Evolutionary conservation across 345 rosid species (phyloP), one percentile per base, ranked within the genome.

Genomic region (Trapa bicornis): DNA sequence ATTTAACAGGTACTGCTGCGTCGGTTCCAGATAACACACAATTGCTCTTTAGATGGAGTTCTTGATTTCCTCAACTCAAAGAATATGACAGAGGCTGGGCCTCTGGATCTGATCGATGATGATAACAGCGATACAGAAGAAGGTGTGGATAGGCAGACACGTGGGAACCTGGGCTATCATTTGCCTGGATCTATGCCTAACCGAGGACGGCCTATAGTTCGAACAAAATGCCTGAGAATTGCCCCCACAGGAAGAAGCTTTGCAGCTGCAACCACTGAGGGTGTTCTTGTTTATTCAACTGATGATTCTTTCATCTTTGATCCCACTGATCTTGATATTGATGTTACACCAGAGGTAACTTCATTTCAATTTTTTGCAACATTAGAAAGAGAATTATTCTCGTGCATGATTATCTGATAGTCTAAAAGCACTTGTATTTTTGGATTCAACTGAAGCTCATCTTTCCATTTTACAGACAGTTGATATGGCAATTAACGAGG

Each of bases 11-110:
- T 94, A 73, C 78, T 94, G 69, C 77, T 94, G 73, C 91, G 86
- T 35, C 82, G 96, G 62, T 85, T 91, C 78, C 89, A 94, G 77
- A 84, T 89, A 81, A 83, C 99, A 39, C 85, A 77, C 53, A 94
- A 94, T 74, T 89, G 77, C 63, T 91, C 99, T 41, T 76, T 87
- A 45, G 99, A 94, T 76, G 99, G 99, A 60, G 92, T 94, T 77
- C 97, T 91, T 5, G 99, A 94, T 80, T 87, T 91, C 66, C 77
- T 91, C 65, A 84, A 84, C 88, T 94, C 99, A 6, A 91, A 86
- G 87, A 91, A 81, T 63, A 91, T 94, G 99, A 91, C 97, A 37
- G 96, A 89, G 16, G 95, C 97, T 68, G 97, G 99, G 53, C 99
- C 99, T 9, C 52, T 94, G 73, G 93, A 91, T 78, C 84, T 91